Evolutionary conservation across 306 rosid genomes (phyloP), one percentile per base, ranked within the genome.

Genomic region (Malus asiatica): DNA sequence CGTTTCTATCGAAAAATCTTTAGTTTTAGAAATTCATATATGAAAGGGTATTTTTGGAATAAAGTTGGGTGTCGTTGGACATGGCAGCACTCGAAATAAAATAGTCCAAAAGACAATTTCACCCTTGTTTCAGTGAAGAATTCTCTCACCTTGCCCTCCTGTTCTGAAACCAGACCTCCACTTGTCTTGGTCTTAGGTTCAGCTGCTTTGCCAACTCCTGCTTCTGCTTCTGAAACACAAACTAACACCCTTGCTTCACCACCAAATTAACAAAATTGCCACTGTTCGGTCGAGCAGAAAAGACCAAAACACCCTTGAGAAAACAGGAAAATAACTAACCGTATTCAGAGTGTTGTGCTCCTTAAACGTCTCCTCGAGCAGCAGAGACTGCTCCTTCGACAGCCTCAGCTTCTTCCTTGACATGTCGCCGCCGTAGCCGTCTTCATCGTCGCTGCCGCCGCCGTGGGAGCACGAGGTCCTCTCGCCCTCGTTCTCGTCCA

Each of bases 101-200:
- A 20, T 11, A 15, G 68, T 22, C 0, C 30, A 33, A 72, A 52
- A 18, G 70, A 83, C 80, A 65, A 73, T 53, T 63, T 63, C 64
- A 71, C 66, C 77, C 86, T 52, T 60, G 25, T 18, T 0, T 64
- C 61, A 4, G 4, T 10, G 18, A 38, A 3, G 8, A 51, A 71
- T 18, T 29, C 58, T 74, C 92, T 88, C 78, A 92, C 97, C 97
- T 87, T 87, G 97, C 96, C 84, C 97, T 88, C 66, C 96, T 77
- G 89, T 92, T 95, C 78, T 95, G 98, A 76, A 95, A 95, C 97
- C 98, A 95, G 83, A 95, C 98, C 85, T 92, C 98, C 86, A 95
- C 97, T 80, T 95, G 98, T 64, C 98, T 89, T 2, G 97, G 86
- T 77, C 80, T 86, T 83, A 95, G 89, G 85, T 83, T 90, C 97